Base-by-base conservation (phyloP, 2,329 filamentous ascomycete species). In the Geosmithia morbida region DNA sequence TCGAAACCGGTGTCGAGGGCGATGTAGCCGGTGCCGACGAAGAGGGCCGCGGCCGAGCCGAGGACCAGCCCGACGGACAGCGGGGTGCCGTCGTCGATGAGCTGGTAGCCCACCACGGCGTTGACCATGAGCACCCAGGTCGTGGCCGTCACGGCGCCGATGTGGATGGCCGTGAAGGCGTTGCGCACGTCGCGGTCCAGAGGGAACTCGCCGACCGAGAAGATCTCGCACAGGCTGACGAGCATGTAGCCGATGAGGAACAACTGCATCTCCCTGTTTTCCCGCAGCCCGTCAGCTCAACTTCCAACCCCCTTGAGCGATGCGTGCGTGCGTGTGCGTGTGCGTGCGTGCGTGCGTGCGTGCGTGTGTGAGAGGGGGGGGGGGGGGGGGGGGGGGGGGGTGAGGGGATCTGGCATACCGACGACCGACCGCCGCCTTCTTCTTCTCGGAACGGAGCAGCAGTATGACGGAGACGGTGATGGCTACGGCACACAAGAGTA, bases 11-110 rank as follows among this genome's bases (percentile, higher is more conserved):
- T 97, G 61, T 98, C 92, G 51, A 98, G 81, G 13, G 88, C 85
- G 59, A 98, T 94, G 63, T 96, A 98, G 33, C 89, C 90, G 1
- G 89, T 94, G 49, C 92, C 92, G 51, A 97, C 71, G 57, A 97
- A 85, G 48, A 97, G 69, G 14, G 78, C 68, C 11, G 71, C 65
- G 0, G 84, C 82, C 14, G 90, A 96, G 41, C 68, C 68, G 46
- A 82, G 52, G 47, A 94, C 79, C 3, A 97, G 72, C 6, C 77
- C 83, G 14, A 97, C 59, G 0, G 90, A 97, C 20, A 94, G 64
- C 1, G 84, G 74, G 1, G 92, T 98, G 44, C 92, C 92, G 56
- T 98, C 92, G 55, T 98, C 92, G 43, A 97, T 71, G 19, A 97
- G 68, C 61, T 98, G 92, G 63, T 86, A 98, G 43, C 92, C 92